phyloP scores from a whole-genome alignment of 2,329 filamentous ascomycete genomes.

The Beauveria bassiana region DNA sequence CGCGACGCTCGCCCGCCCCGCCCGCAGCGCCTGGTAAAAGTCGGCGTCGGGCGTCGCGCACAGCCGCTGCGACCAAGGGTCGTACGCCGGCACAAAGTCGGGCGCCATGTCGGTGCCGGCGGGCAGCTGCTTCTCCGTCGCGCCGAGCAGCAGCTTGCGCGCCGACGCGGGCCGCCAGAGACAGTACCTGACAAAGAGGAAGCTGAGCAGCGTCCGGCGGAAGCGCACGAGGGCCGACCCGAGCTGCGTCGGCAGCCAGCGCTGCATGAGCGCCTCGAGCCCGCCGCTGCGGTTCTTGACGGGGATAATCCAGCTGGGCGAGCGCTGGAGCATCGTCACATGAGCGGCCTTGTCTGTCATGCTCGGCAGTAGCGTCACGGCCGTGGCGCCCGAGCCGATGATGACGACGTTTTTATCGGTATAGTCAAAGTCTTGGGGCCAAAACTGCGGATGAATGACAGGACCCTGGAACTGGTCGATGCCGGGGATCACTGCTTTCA shows the following conservation, averaged over 20 bases:
- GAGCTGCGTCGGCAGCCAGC: constrained; percentile 34
- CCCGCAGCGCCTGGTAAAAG: constrained; percentile 35
- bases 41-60: constrained; percentile 46
- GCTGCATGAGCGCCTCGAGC: constrained; percentile 21
- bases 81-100: constrained; percentile 47
- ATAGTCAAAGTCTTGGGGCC: constrained; percentile 61
- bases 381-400: constrained; percentile 61
- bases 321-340: constrained; percentile 64
- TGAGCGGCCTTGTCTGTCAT: constrained; percentile 48
- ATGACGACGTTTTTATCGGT: constrained; percentile 55
- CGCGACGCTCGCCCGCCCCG: constrained; percentile 31
- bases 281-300: constrained; percentile 26
- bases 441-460: constrained; percentile 65
- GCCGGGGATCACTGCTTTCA: constrained; percentile 41
- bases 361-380: constrained; percentile 56
- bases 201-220: constrained; percentile 41
- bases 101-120: constrained; percentile 38
- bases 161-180: neutral
- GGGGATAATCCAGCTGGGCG: constrained; percentile 52
- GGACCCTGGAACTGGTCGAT: constrained; percentile 28
- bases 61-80: constrained; percentile 61
- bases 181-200: constrained; percentile 21
- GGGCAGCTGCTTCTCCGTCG: constrained; percentile 38
- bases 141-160: constrained; percentile 16
- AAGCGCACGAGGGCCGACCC: constrained; percentile 38